Evolutionary conservation across 768 basidiomycete genomes (phyloP).

Genomic region (Boletus rubroflammeus): DNA sequence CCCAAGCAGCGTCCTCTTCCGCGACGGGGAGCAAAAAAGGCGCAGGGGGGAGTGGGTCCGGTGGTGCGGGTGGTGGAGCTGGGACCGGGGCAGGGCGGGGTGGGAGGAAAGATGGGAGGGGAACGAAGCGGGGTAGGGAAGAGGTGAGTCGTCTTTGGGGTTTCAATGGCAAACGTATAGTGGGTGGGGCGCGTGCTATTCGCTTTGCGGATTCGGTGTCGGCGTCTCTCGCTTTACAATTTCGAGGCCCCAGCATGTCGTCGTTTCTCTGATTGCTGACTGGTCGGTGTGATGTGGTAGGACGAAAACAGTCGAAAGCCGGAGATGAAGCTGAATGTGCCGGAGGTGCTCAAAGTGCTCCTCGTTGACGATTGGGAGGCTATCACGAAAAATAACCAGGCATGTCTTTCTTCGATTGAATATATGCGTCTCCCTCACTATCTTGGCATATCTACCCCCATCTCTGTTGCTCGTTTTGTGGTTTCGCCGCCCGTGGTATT

Average conservation of each 20-base stretch:
- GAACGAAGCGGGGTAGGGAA: constrained; percentile 70
- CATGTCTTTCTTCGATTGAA: constrained; percentile 25
- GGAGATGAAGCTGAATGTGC: constrained; percentile 87
- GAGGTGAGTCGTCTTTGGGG: constrained; percentile 45
- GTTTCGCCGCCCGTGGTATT: neutral
- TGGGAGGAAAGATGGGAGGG: constrained; percentile 58
- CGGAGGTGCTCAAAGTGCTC: constrained; percentile 83
- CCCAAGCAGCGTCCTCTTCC: constrained; percentile 40
- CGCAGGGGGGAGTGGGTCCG: constrained; percentile 19
- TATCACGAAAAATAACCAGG: constrained; percentile 93
- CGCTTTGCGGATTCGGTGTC: neutral
- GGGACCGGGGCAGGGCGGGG: constrained; percentile 29
- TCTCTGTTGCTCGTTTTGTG: neutral
- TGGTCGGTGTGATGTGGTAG: constrained; percentile 31
- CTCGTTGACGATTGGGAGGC: constrained; percentile 98
- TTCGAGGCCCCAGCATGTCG: neutral
- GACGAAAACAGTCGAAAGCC: constrained; percentile 77
- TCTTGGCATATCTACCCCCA: neutral
- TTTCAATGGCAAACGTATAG: neutral
- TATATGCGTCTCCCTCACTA: neutral
- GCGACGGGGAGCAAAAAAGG: constrained; percentile 29
- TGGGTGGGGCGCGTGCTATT: neutral
- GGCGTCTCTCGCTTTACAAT: neutral
- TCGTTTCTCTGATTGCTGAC: neutral
- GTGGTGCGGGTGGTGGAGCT: constrained; percentile 26